Evolutionary conservation across 2,329 filamentous ascomycete genomes (phyloP).

Genomic region (Colletotrichum plurivorum): DNA sequence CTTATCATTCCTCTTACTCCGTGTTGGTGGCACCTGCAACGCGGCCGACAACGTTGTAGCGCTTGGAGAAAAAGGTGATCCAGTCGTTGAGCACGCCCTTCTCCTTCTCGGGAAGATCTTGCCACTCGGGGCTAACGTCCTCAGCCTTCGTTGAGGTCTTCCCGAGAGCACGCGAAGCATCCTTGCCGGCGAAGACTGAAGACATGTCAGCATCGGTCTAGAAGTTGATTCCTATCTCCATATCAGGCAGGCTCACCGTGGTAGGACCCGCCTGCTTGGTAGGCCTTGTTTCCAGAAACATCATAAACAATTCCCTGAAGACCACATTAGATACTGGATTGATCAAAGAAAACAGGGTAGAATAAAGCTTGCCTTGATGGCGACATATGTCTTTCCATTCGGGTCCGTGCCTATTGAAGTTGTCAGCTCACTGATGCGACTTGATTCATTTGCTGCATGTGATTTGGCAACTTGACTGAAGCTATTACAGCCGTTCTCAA

Average conservation of each 20-base stretch:
- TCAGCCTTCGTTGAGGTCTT: slow-evolving; percentile 88
- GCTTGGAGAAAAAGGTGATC: slow-evolving; percentile 96
- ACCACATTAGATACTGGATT: slow-evolving; percentile 1
- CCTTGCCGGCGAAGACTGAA: slow-evolving; percentile 94
- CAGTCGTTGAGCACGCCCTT: slow-evolving; percentile 90
- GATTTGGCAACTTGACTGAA: neutral
- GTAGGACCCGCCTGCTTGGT: slow-evolving; percentile 86
- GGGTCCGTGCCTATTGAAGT: slow-evolving; percentile 31
- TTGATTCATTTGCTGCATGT: neutral
- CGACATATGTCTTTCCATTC: slow-evolving; percentile 65
- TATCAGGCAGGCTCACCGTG: slow-evolving; percentile 72
- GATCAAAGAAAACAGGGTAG: too few species aligned
- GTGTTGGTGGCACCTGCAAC: slow-evolving; percentile 74
- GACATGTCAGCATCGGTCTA: neutral
- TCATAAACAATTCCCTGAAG: slow-evolving; percentile 91
- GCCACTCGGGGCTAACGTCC: slow-evolving; percentile 87
- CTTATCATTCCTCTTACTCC: slow-evolving; percentile 49
- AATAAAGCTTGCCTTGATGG: slow-evolving; percentile 71
- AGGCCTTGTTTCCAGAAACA: slow-evolving; percentile 90
- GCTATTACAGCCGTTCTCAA: too few species aligned
- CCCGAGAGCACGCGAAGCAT: slow-evolving; percentile 92
- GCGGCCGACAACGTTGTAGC: slow-evolving; percentile 89
- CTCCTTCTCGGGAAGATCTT: slow-evolving; percentile 86
- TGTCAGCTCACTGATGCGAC: neutral
- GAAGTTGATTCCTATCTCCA: too few species aligned